Evolutionary conservation across 2,329 filamentous ascomycete genomes (phyloP), one percentile per base, ranked within the genome.

Genomic region (Phialophora chinensis): DNA sequence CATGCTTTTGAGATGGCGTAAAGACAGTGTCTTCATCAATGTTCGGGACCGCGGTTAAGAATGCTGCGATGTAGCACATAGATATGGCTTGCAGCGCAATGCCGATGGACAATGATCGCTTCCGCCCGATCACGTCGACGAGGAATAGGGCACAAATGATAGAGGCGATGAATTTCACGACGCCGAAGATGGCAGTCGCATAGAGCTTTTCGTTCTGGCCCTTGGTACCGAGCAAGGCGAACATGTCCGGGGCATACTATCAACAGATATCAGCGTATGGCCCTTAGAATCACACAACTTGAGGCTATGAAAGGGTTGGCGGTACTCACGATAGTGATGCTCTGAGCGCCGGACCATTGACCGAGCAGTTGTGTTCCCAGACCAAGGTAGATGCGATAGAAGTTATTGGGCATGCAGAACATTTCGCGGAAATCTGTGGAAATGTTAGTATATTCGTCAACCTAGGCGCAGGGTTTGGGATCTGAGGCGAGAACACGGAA

Each of bases 121-220:
- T 93, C 66, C 91, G 88, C 4, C 91, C 91, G 70, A 93, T 88
- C 62, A 90, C 87, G 72, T 93, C 91, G 69, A 93, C 90, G 8
- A 93, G 84, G 84, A 93, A 92, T 60, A 93, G 83, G 0, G 91
- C 90, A 75, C 90, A 93, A 47, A 86, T 71, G 35, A 93, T 75
- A 14, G 89, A 86, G 0, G 88, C 84, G 6, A 86, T 75, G 62
- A 93, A 85, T 74, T 93, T 93, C 72, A 92, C 83, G 60, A 92
- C 85, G 52, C 91, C 91, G 62, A 63, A 63, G 29, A 63, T 63
- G 20, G 53, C 49, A 0, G 90, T 93, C 14, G 91, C 86, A 44
- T 93, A 87, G 0, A 93, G 85, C 55, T 87, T 87, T 76, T 92
- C 88, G 53, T 88, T 84, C 53, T 84, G 84, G 7, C 90, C 90